phyloP scores from a whole-genome alignment of 306 rosid genomes.

The Glycine latifolia region DNA sequence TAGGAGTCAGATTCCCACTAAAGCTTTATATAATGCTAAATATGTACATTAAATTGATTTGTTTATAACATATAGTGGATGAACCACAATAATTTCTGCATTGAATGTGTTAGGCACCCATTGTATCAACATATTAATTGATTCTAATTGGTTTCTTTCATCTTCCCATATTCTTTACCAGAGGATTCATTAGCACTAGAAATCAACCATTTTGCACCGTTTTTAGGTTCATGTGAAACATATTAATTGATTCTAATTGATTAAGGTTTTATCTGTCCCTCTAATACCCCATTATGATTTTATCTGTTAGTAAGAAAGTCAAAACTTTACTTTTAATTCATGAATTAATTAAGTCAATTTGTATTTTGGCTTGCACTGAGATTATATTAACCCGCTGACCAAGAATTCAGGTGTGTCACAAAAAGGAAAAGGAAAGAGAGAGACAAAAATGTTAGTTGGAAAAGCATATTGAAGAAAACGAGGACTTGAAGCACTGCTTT shows the following conservation, averaged over 20 bases:
- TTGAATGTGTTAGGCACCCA: background rate
- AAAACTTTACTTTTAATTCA: slow-evolving; percentile 7
- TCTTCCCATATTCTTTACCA: background rate
- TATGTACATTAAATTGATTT: slow-evolving; percentile 29
- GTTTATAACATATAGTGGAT: slow-evolving; percentile 31
- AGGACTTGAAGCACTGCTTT: slow-evolving; percentile 39
- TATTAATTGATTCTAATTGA: too few species aligned
- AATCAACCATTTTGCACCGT: slow-evolving; percentile 10
- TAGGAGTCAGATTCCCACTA: slow-evolving; percentile 64
- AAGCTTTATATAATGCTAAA: background rate
- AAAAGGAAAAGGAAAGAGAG: background rate
- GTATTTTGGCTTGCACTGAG: background rate
- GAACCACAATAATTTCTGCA: slow-evolving; percentile 20
- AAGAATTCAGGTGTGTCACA: slow-evolving; percentile 6
- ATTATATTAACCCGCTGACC: background rate
- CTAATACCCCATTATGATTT: background rate
- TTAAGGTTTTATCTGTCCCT: background rate
- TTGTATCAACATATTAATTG: background rate
- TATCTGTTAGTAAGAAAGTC: slow-evolving; percentile 26
- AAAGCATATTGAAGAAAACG: slow-evolving; percentile 43
- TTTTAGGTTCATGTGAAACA: background rate
- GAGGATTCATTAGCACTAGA: background rate
- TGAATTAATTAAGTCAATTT: background rate
- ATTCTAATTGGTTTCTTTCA: background rate
- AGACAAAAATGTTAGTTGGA: background rate